phyloP scores from a whole-genome alignment of 306 rosid genomes.

The Citrullus amarus region DNA sequence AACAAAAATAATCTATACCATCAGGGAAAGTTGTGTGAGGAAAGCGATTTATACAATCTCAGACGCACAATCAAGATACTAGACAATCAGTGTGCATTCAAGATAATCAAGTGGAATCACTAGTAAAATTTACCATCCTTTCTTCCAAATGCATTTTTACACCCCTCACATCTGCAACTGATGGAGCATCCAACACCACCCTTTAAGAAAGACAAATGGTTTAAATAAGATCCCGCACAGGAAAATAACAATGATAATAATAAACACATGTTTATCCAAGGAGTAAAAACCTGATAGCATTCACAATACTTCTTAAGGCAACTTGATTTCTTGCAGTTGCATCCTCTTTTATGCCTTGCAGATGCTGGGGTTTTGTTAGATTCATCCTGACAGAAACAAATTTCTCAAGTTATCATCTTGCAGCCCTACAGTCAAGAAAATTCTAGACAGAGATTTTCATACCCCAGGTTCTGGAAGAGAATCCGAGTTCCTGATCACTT shows the following conservation, averaged over 20 bases:
- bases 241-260: not conserved
- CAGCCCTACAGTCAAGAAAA: slow-evolving; percentile 4
- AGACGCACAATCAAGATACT: not conserved
- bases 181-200: slow-evolving; percentile 89
- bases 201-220: slow-evolving; percentile 27
- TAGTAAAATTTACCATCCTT: slow-evolving; percentile 55
- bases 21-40: not conserved
- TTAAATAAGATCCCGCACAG: not conserved
- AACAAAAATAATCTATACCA: slow-evolving; percentile 7
- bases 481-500: slow-evolving; percentile 59
- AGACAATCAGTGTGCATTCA: not conserved
- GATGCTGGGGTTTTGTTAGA: slow-evolving; percentile 76
- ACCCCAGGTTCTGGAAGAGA: slow-evolving; percentile 60
- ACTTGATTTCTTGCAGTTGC: slow-evolving; percentile 90
- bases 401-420: slow-evolving; percentile 6
- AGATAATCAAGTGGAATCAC: not conserved
- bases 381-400: slow-evolving; percentile 44
- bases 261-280: not conserved
- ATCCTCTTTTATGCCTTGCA: slow-evolving; percentile 72
- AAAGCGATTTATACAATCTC: not conserved
- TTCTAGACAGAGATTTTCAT: slow-evolving; percentile 16
- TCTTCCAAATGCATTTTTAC: slow-evolving; percentile 70
- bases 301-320: slow-evolving; percentile 82
- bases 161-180: slow-evolving; percentile 78
- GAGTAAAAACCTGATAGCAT: slow-evolving; percentile 64